Evolutionary conservation across 2,329 filamentous ascomycete genomes (phyloP), one percentile per base, ranked within the genome.

Genomic region (Bipolaris bicolor): DNA sequence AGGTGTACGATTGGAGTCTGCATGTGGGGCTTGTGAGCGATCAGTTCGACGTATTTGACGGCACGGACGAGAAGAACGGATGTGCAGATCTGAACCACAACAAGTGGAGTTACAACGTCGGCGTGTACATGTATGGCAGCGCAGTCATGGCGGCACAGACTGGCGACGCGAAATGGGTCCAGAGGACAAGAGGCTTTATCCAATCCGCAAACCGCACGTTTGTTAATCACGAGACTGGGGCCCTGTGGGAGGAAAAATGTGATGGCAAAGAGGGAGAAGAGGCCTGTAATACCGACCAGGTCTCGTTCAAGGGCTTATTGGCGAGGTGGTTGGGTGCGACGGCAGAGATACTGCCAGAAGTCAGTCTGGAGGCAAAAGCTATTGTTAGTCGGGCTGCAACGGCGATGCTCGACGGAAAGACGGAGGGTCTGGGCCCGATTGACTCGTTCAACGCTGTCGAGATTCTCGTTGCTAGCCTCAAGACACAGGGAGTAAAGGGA

Each of bases 221-320:
- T 47, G 60, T 69, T 0, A 60, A 61, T 5, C 45, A 52, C 15
- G 62, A 69, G 2, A 64, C 60, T 6, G 64, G 67, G 2, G 55
- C 58, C 10, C 29, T 73, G 36, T 82, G 83, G 7, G 88, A 91
- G 76, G 79, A 81, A 34, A 84, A 84, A 22, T 91, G 89, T 76
- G 88, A 91, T 9, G 40, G 40, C 2, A 26, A 43, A 16, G 47
- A 57, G 77, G 7, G 74, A 79, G 55, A 76, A 76, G 56, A 79
- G 36, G 40, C 40, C 4, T 91, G 89, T 73, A 85, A 88, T 72
- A 82, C 78, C 48, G 88, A 91, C 75, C 88, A 89, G 81, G 83
- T 83, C 64, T 86, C 84, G n/a, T 90, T 90, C 82, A 91, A 91
- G 55, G 70, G 66, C 0, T 55, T 64, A 16, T 44, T 72, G 51